These are phyloP conservation scores for Oehlia diaphana DNA, from an alignment of 192 early-diverging fungal genomes.

Conservation along the genomic window DNA sequence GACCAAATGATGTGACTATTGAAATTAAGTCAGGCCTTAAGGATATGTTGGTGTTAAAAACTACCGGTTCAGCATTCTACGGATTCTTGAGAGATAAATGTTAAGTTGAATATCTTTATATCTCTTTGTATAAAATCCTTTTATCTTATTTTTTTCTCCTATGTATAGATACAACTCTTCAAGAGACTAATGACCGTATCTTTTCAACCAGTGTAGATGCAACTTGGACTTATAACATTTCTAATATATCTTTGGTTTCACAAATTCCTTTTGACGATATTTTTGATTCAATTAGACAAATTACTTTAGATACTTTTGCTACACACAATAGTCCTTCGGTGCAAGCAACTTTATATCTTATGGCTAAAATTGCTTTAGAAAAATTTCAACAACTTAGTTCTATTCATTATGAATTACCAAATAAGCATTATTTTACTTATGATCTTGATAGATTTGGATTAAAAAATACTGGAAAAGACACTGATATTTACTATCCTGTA, in stretches of 20 bases:
- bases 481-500: constrained; percentile 73
- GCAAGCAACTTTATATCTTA: constrained; percentile 78
- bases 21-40: constrained; percentile 65
- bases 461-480: constrained; percentile 64
- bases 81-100: constrained; percentile 71
- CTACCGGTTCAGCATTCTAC: constrained; percentile 78
- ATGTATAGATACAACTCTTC: constrained; percentile 59
- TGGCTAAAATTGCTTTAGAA: constrained; percentile 65
- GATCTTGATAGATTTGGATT: constrained; percentile 72
- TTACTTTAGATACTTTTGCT: constrained; percentile 75
- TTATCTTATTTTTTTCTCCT: constrained; percentile 12
- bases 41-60: constrained; percentile 78
- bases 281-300: constrained; percentile 57
- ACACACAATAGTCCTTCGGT: constrained; percentile 77
- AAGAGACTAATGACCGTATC: constrained; percentile 74
- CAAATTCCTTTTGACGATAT: constrained; percentile 55
- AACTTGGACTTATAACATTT: constrained; percentile 59
- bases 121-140: neutral
- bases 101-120: neutral
- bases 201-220: constrained; percentile 73
- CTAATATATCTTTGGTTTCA: constrained; percentile 29
- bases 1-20: constrained; percentile 33
- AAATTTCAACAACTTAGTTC: constrained; percentile 58
- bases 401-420: constrained; percentile 72
- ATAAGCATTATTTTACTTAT: constrained; percentile 75